Evolutionary conservation across 495 filamentous ascomycete species (phyloP).

Genomic region (Penicillium arizonense): DNA sequence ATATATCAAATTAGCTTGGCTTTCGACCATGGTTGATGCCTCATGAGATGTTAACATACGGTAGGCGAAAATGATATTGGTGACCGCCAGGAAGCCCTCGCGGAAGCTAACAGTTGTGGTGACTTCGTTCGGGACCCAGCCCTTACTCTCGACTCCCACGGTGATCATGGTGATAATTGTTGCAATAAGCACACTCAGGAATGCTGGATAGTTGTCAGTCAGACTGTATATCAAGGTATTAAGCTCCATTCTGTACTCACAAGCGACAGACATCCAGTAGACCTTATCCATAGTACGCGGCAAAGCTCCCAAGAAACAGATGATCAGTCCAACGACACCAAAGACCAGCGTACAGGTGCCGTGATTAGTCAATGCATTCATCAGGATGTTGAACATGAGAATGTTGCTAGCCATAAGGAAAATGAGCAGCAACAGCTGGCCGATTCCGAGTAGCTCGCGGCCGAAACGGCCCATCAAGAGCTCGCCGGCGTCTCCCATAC

Average conservation of each 20-base stretch:
- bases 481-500: conserved; percentile 68
- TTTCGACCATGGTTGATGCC: not conserved
- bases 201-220: conserved; percentile 31
- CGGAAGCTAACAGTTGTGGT: conserved; percentile 21
- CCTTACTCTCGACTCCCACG: conserved; percentile 44
- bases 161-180: conserved; percentile 70
- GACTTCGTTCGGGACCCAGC: conserved; percentile 15
- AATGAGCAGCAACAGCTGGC: conserved; percentile 63
- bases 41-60: conserved; percentile 19
- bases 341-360: conserved; percentile 67
- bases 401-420: conserved; percentile 77
- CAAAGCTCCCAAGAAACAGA: conserved; percentile 62
- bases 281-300: conserved; percentile 63
- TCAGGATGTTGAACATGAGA: conserved; percentile 62
- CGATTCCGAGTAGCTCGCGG: conserved; percentile 59
- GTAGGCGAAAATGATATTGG: conserved; percentile 44
- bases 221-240: not conserved
- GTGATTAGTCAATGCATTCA: conserved; percentile 62
- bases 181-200: conserved; percentile 63
- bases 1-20: conserved; percentile 8
- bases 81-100: conserved; percentile 30
- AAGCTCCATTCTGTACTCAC: conserved; percentile 15
- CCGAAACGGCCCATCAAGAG: conserved; percentile 64
- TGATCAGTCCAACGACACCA: conserved; percentile 58
- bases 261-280: conserved; percentile 59